These are phyloP conservation scores for Aspergillus fumigatus DNA, from an alignment of 2,329 filamentous ascomycete species.

Conservation along the genomic window DNA sequence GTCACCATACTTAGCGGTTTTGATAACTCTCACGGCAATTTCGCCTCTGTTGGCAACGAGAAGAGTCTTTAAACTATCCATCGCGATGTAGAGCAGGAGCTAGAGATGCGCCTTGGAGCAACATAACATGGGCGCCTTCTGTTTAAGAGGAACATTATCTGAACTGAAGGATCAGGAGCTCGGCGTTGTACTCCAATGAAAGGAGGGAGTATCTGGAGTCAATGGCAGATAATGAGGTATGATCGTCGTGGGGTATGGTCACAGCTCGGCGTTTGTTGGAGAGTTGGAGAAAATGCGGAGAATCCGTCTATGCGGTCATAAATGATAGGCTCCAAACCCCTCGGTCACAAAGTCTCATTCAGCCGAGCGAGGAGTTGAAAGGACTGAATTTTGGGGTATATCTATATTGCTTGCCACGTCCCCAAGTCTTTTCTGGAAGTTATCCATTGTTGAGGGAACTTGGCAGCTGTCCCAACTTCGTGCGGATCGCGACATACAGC, in stretches of 20 bases:
- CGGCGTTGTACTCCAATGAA: slow-evolving; percentile 6
- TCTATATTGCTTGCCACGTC: background rate
- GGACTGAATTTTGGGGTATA: background rate
- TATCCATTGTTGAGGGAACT: background rate
- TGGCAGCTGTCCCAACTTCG: background rate
- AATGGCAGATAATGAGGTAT: background rate
- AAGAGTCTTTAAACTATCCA: slow-evolving; percentile 46
- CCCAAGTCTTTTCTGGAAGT: background rate
- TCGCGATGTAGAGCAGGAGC: slow-evolving; percentile 6
- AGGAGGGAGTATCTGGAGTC: background rate
- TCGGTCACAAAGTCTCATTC: background rate
- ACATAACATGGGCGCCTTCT: background rate
- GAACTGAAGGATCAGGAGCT: background rate
- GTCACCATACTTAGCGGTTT: slow-evolving; percentile 41
- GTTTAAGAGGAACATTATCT: background rate
- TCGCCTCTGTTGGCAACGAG: slow-evolving; percentile 59
- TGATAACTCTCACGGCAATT: slow-evolving; percentile 52
- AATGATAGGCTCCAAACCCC: background rate
- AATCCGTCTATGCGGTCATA: background rate
- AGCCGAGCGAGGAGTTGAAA: background rate
- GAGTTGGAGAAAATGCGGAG: slow-evolving; percentile 3
- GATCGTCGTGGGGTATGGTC: background rate
- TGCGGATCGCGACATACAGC: background rate
- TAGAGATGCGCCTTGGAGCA: background rate
- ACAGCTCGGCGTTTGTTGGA: background rate